These are phyloP conservation scores for Aspergillus japonicus DNA, from an alignment of 2,329 filamentous ascomycete species.

Conservation along the genomic window DNA sequence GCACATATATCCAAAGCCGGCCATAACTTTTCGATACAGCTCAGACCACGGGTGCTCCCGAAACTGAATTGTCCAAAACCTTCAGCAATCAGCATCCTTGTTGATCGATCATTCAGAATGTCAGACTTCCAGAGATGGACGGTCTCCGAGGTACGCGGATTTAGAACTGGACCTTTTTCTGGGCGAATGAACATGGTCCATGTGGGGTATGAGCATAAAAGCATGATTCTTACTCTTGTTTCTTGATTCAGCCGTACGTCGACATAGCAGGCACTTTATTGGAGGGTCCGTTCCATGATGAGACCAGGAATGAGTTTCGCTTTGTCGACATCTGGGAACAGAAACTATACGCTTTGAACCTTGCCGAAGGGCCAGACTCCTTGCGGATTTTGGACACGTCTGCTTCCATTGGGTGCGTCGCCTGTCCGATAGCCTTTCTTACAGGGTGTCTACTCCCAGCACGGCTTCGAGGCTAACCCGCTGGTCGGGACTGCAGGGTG, in stretches of 20 bases:
- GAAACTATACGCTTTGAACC: constrained; percentile 68
- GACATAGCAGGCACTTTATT: constrained; percentile 40
- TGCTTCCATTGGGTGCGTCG: constrained; percentile 52
- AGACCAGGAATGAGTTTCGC: constrained; percentile 41
- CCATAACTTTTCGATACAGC: constrained; percentile 2
- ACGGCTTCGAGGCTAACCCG: constrained; percentile 43
- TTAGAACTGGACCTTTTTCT: neutral
- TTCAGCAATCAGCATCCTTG: neutral
- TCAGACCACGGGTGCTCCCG: constrained; percentile 2
- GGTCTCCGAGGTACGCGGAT: constrained; percentile 43
- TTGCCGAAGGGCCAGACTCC: constrained; percentile 62
- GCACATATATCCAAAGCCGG: constrained; percentile 1
- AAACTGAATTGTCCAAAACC: neutral
- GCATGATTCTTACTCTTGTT: constrained; percentile 11
- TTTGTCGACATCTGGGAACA: constrained; percentile 72
- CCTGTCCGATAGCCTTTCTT: neutral
- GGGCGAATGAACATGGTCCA: neutral
- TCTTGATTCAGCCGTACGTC: constrained; percentile 37
- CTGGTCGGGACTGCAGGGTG: constrained; percentile 49
- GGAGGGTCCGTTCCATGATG: constrained; percentile 43
- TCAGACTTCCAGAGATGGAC: constrained; percentile 45
- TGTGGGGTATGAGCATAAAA: neutral
- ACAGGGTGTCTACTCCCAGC: constrained; percentile 1
- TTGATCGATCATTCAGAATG: constrained; percentile 22
- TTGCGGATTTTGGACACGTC: constrained; percentile 57